Evolutionary conservation across 73 alveolate genomes (phyloP), one percentile per base, ranked within the genome.

Genomic region (Strombidium stylifer): DNA sequence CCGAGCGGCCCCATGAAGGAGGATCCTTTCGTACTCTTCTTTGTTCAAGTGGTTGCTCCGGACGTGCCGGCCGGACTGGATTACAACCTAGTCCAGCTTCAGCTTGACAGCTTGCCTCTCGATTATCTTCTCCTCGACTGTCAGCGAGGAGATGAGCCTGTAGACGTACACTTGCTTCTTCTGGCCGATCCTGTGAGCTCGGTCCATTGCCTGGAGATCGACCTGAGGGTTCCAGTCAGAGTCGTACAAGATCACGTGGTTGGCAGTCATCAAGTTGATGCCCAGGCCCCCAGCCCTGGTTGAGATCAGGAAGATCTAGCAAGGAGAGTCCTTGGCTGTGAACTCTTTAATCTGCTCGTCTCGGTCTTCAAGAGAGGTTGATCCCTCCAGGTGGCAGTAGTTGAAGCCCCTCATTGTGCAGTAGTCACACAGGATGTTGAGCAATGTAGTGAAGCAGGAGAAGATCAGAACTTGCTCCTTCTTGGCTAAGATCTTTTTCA

Each of bases 181-280:
- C 47, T 89, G 79, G 16, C 97, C 97, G 14, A 89, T 89, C 39
- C 97, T 81, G 68, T 89, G 91, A 44, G 97, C 97, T 49, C 97
- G 62, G 56, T 84, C 97, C 87, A 89, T 85, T 11, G 97, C 97
- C 44, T 89, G 46, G 24, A 79, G 64, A 73, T 89, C 97, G 28
- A 65, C 64, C 52, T 89, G 61, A 26, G 97, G 97, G 64, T 89
- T 89, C 82, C 89, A 89, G 42, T 84, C 93, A 12, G 81, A 37
- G 51, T 89, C 97, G 58, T 61, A 89, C 32, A 89, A 41, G 23
- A 89, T 73, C 12, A 89, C 97, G 30, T 59, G 61, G 52, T 84
- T 82, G 37, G 97, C 97, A 30, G 89, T 49, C 71, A 93, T 86
- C 39, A 89, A 57, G 56, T 87, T 87, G 16, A 87, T 41, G 36